These are phyloP conservation scores for Madurella fahalii DNA, from an alignment of 2,329 filamentous ascomycete genomes.

Conservation along the genomic window DNA sequence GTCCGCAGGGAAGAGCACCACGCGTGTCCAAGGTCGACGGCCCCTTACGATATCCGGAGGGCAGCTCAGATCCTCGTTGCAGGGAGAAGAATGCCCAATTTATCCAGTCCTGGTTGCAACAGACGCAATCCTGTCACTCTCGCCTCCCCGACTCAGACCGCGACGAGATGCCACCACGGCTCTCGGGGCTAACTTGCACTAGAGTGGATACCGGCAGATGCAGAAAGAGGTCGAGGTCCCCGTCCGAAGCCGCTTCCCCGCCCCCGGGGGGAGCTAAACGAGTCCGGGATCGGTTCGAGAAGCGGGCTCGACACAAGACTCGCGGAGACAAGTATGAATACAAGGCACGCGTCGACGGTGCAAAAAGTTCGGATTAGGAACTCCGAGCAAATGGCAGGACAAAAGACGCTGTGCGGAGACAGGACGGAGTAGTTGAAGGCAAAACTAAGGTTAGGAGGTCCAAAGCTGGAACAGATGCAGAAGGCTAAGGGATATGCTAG, in stretches of 20 bases:
- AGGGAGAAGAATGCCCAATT: slow-evolving; percentile 14
- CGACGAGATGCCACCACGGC: not conserved
- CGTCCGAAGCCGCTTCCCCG: slow-evolving; percentile 13
- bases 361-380: not conserved
- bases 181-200: not conserved
- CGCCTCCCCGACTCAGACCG: not conserved
- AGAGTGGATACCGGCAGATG: not conserved
- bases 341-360: not conserved
- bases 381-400: not conserved
- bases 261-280: slow-evolving; percentile 18
- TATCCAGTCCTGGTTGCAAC: slow-evolving; percentile 22
- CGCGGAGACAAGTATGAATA: slow-evolving; percentile 49
- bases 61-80: not conserved
- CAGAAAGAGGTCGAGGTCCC: slow-evolving; percentile 17
- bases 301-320: slow-evolving; percentile 52
- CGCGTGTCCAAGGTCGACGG: not conserved
- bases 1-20: not conserved
- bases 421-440: not conserved
- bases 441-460: not conserved
- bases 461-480: not conserved
- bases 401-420: not conserved
- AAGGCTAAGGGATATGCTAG: not conserved
- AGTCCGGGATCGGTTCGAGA: slow-evolving; percentile 39
- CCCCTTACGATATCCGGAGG: not conserved
- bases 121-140: slow-evolving; percentile 13